Evolutionary conservation across 2,329 filamentous ascomycete species (phyloP).

Genomic region (Plenodomus lindquistii): DNA sequence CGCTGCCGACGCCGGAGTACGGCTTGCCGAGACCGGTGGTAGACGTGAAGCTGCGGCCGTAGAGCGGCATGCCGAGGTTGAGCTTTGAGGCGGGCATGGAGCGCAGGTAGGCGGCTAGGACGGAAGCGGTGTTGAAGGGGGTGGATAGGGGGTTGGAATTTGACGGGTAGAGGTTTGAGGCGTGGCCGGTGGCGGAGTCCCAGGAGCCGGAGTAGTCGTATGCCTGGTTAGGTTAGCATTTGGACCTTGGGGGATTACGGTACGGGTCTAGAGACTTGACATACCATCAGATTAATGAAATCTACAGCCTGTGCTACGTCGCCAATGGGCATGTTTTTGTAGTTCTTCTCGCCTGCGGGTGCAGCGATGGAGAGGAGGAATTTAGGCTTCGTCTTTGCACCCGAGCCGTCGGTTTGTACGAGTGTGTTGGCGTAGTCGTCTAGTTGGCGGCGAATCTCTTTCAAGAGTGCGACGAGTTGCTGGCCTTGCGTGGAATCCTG

Average conservation of each 20-base stretch:
- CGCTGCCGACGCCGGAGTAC: conserved; percentile 74
- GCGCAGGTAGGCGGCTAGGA: conserved; percentile 70
- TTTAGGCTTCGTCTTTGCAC: conserved; percentile 35
- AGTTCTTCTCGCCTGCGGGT: conserved; percentile 50
- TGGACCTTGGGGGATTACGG: background rate
- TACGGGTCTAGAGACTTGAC: background rate
- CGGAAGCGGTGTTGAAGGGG: conserved; percentile 75
- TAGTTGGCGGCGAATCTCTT: conserved; percentile 43
- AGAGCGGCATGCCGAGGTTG: conserved; percentile 88
- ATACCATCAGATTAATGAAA: conserved; percentile 55
- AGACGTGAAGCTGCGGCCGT: conserved; percentile 80
- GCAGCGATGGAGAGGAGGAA: conserved; percentile 52
- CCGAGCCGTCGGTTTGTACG: conserved; percentile 12
- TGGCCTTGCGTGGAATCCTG: conserved; percentile 45
- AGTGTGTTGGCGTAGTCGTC: conserved; percentile 47
- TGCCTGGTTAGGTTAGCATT: conserved; percentile 18
- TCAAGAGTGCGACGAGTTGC: conserved; percentile 47
- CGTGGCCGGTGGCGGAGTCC: conserved; percentile 73
- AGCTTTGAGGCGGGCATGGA: conserved; percentile 71
- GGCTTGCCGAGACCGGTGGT: conserved; percentile 74
- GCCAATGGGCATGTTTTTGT: conserved; percentile 45
- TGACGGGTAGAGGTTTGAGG: conserved; percentile 75
- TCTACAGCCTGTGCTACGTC: conserved; percentile 50
- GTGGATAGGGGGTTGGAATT: conserved; percentile 64
- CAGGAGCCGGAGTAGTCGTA: conserved; percentile 73